Conservation (phyloP, 164 flowering plant species). For the Echeveria elegans region DNA sequence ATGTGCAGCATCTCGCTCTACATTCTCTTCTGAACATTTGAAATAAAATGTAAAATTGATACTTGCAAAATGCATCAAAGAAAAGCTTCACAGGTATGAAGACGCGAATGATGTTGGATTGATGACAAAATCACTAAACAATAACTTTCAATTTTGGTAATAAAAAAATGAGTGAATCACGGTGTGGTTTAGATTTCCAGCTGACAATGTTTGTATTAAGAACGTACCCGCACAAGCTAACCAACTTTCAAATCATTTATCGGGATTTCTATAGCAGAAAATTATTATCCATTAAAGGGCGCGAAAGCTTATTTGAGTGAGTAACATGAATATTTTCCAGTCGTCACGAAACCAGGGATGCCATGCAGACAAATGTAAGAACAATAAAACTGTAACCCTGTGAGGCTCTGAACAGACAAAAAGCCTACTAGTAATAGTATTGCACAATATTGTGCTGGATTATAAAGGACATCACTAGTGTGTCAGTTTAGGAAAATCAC, state of each 20-base stretch:
- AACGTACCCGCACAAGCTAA: no score
- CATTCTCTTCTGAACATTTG: background rate
- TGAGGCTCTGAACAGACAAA: background rate
- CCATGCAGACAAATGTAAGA: no score
- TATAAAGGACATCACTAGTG: background rate
- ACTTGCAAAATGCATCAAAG: background rate
- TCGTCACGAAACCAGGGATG: conserved; percentile 4
- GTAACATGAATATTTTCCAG: no score
- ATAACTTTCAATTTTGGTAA: no score
- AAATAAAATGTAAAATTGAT: no score
- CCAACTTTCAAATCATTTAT: no score
- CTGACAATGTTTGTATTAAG: no score
- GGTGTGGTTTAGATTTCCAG: no score
- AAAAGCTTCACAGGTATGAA: conserved; percentile 7
- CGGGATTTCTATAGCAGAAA: conserved; percentile 7
- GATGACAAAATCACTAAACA: background rate
- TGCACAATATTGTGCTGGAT: background rate
- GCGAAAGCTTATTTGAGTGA: no score
- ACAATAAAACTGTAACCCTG: background rate
- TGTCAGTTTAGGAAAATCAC: no score
- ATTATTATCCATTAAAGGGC: no score
- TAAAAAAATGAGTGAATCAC: no score
- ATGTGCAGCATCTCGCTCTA: conserved; percentile 80
- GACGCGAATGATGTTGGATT: background rate
- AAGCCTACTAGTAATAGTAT: background rate